phyloP scores from a whole-genome alignment of 163 green algal genomes.

The Chloromonas sp. region DNA sequence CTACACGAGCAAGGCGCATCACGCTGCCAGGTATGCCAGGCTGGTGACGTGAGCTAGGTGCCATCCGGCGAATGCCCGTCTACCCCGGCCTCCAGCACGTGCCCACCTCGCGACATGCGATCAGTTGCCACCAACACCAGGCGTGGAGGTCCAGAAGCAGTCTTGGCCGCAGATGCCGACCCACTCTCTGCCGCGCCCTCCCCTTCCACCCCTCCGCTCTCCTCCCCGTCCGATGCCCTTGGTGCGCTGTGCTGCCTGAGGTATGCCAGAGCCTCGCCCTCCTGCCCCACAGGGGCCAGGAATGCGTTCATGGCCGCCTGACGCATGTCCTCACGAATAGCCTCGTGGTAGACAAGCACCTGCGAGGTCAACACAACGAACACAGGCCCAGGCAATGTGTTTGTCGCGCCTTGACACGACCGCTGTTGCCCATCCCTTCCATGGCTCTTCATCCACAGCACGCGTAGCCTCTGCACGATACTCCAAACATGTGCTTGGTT shows the following conservation, averaged over 20 bases:
- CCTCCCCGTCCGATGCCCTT: neutral
- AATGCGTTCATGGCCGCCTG: slow-evolving; percentile 43
- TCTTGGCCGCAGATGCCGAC: neutral
- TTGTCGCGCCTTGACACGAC: no score
- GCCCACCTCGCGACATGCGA: slow-evolving; percentile 61
- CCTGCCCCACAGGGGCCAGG: slow-evolving; percentile 28
- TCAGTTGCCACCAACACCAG: slow-evolving; percentile 88
- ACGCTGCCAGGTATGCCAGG: no score
- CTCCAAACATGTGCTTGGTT: no score
- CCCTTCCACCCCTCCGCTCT: neutral
- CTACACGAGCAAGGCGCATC: no score
- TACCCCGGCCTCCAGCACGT: no score
- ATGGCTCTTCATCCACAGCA: neutral
- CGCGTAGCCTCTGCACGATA: neutral
- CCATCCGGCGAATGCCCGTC: no score
- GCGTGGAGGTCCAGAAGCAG: slow-evolving; percentile 3
- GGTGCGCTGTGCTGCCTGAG: no score
- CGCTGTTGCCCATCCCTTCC: no score
- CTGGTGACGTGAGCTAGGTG: no score
- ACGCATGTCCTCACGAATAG: slow-evolving; percentile 56
- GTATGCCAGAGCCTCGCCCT: neutral
- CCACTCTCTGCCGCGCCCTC: neutral
- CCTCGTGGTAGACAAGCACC: slow-evolving; percentile 84
- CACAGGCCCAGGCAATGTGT: neutral
- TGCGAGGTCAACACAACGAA: neutral